Evolutionary conservation across 179 eudicot genomes (phyloP).

Genomic region (Silene vulgaris): DNA sequence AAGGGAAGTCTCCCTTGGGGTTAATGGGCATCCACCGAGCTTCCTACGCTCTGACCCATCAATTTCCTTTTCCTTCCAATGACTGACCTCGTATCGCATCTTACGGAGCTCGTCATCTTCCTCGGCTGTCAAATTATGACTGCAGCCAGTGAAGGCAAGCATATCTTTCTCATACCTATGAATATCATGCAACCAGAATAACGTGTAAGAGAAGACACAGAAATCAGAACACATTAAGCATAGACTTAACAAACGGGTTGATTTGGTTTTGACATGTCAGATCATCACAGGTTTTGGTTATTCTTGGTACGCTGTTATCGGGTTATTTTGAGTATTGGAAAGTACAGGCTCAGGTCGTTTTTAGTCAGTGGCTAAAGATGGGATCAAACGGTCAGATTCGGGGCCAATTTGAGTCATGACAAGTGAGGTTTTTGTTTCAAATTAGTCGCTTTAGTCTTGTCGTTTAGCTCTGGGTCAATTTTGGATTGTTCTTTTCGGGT

Average conservation of each 20-base stretch:
- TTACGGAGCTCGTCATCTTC: conserved; percentile 75
- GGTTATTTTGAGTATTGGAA: too few species aligned
- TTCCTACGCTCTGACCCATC: conserved; percentile 77
- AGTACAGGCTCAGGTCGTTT: too few species aligned
- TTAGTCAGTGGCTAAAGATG: too few species aligned
- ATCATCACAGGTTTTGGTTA: neutral
- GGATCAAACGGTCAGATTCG: neutral
- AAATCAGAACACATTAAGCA: neutral
- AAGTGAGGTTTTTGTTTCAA: neutral
- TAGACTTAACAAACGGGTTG: neutral
- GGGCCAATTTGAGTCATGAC: neutral
- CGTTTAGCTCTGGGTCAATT: neutral
- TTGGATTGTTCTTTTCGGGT: neutral
- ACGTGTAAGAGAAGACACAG: neutral
- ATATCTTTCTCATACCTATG: conserved; percentile 96
- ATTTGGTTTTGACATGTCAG: neutral
- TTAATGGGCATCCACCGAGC: conserved; percentile 87
- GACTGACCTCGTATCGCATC: conserved; percentile 84
- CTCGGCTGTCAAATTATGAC: conserved; percentile 74
- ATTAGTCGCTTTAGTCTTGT: neutral
- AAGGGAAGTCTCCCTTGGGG: conserved; percentile 88
- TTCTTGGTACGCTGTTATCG: too few species aligned
- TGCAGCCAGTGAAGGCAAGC: conserved; percentile 98
- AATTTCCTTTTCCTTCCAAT: conserved; percentile 98
- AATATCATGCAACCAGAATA: neutral